Percentiles rank a stretch among this genome's conserved stretches.
These are phyloP conservation scores for Mycena filopes DNA, from an alignment of 768 basidiomycete genomes.

Conservation along the genomic window DNA sequence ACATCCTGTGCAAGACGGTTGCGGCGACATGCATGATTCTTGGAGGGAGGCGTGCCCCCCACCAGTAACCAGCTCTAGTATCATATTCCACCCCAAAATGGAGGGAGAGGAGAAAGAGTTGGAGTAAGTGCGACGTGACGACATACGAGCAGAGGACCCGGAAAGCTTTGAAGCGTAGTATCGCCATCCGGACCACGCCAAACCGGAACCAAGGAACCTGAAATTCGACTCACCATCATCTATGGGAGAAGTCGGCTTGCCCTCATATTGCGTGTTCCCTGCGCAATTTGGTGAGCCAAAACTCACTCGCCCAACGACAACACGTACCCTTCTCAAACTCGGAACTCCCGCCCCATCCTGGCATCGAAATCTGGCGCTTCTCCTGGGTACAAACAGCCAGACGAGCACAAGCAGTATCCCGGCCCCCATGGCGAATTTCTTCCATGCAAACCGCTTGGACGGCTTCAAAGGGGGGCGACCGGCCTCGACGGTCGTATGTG, in stretches of 20 bases:
- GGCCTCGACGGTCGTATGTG: conserved; percentile 68
- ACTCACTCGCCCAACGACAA: background rate
- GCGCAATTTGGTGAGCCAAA: background rate
- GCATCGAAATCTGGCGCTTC: conserved; percentile 22
- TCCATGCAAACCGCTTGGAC: conserved; percentile 62
- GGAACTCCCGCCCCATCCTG: conserved; percentile 34
- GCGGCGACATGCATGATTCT: no score
- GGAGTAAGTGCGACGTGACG: no score
- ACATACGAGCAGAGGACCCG: no score
- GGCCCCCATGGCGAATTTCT: conserved; percentile 72
- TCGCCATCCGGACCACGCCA: no score
- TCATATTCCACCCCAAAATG: no score
- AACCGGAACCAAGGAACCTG: background rate
- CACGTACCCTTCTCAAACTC: conserved; percentile 34
- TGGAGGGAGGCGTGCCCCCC: no score
- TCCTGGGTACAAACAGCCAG: conserved; percentile 71
- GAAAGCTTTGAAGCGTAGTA: no score
- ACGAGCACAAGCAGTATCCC: conserved; percentile 66
- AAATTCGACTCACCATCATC: conserved; percentile 1
- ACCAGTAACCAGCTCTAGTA: no score
- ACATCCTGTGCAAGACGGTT: no score
- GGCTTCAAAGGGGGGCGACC: conserved; percentile 60
- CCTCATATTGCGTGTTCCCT: conserved; percentile 24
- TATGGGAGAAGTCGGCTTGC: background rate
- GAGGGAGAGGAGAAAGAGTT: no score